Percentiles rank a stretch among this genome's conserved stretches.
Conservation (phyloP, 164 flowering plant genomes). For the Umbilicus rupestris region DNA sequence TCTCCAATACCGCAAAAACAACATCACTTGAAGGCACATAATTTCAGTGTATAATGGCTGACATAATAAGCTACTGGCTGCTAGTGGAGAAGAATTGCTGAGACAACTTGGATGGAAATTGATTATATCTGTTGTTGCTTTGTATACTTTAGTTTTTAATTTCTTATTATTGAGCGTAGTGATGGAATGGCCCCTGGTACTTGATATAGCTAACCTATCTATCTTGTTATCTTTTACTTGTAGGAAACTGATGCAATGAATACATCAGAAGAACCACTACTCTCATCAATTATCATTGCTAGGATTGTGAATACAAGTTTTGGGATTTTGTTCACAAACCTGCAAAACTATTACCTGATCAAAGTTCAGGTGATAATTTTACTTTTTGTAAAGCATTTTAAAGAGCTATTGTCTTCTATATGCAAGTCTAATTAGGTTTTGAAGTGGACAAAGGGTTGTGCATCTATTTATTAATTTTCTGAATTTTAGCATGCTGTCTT, state of each 20-base stretch:
- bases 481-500: not conserved
- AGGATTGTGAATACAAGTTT: slow-evolving; percentile 48
- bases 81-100: not conserved
- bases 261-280: slow-evolving; percentile 14
- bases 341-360: slow-evolving; percentile 40
- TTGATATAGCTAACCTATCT: not conserved
- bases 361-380: slow-evolving; percentile 49
- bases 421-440: not conserved
- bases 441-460: not conserved
- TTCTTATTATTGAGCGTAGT: not conserved
- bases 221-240: slow-evolving; percentile 11
- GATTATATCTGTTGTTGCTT: not conserved
- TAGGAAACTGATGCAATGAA: slow-evolving; percentile 43
- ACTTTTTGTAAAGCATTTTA: slow-evolving; percentile 1
- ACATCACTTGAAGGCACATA: not conserved
- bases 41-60: not conserved
- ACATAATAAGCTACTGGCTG: not conserved
- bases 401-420: not conserved
- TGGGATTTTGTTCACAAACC: slow-evolving; percentile 40
- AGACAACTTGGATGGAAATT: not conserved
- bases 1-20: not conserved
- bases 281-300: slow-evolving; percentile 42
- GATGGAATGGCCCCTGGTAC: not conserved
- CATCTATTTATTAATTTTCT: not conserved
- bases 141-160: not conserved